Conservation (phyloP, 2,329 filamentous ascomycete genomes). For the Scytalidium sp. region DNA sequence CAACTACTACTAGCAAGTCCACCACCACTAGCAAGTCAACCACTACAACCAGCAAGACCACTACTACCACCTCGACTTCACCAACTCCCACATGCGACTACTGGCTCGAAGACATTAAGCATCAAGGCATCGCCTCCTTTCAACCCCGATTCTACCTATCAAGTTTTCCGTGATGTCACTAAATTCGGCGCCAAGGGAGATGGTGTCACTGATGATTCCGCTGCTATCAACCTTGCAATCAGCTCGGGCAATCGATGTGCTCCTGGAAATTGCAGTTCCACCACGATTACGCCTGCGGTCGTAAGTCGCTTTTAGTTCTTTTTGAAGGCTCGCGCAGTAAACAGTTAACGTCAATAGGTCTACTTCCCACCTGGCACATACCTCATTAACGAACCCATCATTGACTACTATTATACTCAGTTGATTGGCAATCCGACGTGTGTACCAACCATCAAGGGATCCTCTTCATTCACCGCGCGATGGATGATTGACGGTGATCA, state of each 20-base stretch:
- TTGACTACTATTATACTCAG: conserved; percentile 22
- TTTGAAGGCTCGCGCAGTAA: conserved; percentile 47
- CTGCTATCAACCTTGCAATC: conserved; percentile 82
- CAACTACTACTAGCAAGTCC: neutral
- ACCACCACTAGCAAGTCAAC: neutral
- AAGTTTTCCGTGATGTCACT: conserved; percentile 19
- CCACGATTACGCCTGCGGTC: conserved; percentile 39
- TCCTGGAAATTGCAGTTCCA: conserved; percentile 21
- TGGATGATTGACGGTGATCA: conserved; percentile 77
- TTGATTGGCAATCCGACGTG: conserved; percentile 24
- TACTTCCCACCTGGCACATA: conserved; percentile 60
- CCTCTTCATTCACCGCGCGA: conserved; percentile 71
- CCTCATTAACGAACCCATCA: conserved; percentile 18
- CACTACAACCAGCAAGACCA: neutral
- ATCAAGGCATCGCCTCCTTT: conserved; percentile 18
- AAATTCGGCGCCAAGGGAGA: conserved; percentile 34
- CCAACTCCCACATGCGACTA: conserved; percentile 14
- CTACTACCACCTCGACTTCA: neutral
- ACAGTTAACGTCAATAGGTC: conserved; percentile 6
- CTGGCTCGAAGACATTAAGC: conserved; percentile 16
- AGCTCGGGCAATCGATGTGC: conserved; percentile 77
- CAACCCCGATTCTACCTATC: conserved; percentile 7
- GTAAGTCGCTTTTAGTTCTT: conserved; percentile 50
- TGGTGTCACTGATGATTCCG: conserved; percentile 74
- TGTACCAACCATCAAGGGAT: conserved; percentile 71